Base-by-base conservation (phyloP, 2,329 filamentous ascomycete species). In the Cadophora sp. region DNA sequence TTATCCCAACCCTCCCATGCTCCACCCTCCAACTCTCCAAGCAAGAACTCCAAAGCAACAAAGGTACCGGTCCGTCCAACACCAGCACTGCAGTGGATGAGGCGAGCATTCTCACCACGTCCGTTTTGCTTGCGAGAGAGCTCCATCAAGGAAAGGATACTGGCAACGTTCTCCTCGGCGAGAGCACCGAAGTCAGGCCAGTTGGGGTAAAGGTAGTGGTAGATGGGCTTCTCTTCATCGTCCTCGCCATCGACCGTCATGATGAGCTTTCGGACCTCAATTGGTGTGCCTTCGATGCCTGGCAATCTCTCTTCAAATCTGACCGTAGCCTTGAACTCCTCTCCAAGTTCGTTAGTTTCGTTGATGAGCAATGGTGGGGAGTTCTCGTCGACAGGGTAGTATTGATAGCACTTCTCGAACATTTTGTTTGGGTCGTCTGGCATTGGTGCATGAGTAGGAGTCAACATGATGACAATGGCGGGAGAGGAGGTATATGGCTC, bases 41-140 rank as follows among this genome's bases (percentile, higher is more conserved):
- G 84, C 30, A 99, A 86, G 78, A 96, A 93, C 79, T 98, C 96
- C n/a, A 99, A 85, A 1, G 93, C 91, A 74, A 99, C 97, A 77
- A 98, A 99, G 0, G 96, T 98, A 41, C 96, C 96, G 8, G 92
- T 97, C 64, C 96, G 89, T 14, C 96, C 96, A 16, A 99, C 95
- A 47, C 96, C 96, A 8, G 96, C 96, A 76, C 93, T 97, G 81
- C 92, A 94, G 79, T 94, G 91, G 13, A 94, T 86, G 67, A 98
- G 89, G 64, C 95, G 89, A 4, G 95, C 92, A 74, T 91, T 94
- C 24, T 83, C 79, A 7, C 82, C 81, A 8, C 81, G 80, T 1
- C 81, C 80, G 43, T 85, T 86, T 76, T 85, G 86, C 69, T 86
- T 81, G 24, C 85, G 83, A 1, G 91, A 92, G 2, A 93, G 82